These are phyloP conservation scores for Actinidia arguta DNA, from an alignment of 179 eudicot genomes.

Conservation along the genomic window DNA sequence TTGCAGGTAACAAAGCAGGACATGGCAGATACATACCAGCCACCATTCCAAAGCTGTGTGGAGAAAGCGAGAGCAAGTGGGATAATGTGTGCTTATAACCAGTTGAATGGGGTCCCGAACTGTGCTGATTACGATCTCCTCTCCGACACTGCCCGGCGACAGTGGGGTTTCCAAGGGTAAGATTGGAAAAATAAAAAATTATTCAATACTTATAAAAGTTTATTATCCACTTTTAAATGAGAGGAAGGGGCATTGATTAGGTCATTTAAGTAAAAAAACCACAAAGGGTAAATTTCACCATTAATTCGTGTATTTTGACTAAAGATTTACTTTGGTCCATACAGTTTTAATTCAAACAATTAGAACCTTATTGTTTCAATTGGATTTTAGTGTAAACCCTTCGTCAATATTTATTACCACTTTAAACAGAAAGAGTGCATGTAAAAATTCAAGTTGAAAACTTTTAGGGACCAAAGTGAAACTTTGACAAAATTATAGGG, in stretches of 20 bases:
- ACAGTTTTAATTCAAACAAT: too few relatives aligned
- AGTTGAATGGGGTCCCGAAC: constrained; percentile 82
- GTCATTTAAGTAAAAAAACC: not conserved
- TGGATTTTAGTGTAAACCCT: too few relatives aligned
- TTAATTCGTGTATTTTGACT: not conserved
- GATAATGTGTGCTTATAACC: constrained; percentile 94
- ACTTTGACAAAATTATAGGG: too few relatives aligned
- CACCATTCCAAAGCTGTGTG: constrained; percentile 82
- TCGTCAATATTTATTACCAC: too few relatives aligned
- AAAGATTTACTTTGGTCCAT: too few relatives aligned
- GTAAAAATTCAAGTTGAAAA: too few relatives aligned
- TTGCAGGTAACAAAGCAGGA: constrained; percentile 79
- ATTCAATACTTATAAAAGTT: not conserved
- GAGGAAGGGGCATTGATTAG: not conserved
- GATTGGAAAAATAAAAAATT: not conserved
- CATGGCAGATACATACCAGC: constrained; percentile 87
- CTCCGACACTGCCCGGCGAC: constrained; percentile 63
- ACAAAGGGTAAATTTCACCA: not conserved
- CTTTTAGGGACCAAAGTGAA: too few relatives aligned
- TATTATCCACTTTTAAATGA: not conserved
- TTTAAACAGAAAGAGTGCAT: too few relatives aligned
- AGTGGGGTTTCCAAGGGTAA: constrained; percentile 90
- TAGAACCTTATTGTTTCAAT: too few relatives aligned
- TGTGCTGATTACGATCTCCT: constrained; percentile 82
- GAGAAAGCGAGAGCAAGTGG: constrained; percentile 80